phyloP scores from a whole-genome alignment of 768 basidiomycete species.

The Lactarius sanguifluus region DNA sequence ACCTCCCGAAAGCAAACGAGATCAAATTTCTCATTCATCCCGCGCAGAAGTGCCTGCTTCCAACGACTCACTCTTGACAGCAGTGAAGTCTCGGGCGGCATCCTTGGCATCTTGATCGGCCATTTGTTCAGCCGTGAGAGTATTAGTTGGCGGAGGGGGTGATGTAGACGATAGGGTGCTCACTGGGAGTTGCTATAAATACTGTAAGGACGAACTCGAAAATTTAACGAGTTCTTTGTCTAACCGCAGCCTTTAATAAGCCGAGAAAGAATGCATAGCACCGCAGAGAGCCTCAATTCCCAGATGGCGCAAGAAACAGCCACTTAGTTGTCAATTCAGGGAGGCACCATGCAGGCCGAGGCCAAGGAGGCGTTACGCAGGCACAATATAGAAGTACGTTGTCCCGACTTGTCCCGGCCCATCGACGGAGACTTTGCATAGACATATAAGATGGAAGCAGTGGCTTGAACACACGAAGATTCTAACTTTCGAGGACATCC shows the following conservation, averaged over 20 bases:
- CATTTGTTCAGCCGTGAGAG: too few relatives aligned
- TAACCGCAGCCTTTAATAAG: background rate
- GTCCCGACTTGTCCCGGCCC: background rate
- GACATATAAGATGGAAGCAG: background rate
- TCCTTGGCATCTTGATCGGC: too few relatives aligned
- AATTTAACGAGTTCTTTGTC: background rate
- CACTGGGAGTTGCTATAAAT: background rate
- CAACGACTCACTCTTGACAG: too few relatives aligned
- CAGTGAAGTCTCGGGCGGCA: too few relatives aligned
- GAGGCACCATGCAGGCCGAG: background rate
- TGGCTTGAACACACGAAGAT: background rate
- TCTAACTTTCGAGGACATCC: background rate
- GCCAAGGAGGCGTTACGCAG: background rate
- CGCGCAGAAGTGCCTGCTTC: too few relatives aligned
- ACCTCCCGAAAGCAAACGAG: too few relatives aligned
- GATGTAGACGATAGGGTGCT: too few relatives aligned
- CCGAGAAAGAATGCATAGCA: background rate
- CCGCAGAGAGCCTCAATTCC: background rate
- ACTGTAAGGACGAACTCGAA: background rate
- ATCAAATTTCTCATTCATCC: too few relatives aligned
- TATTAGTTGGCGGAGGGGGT: too few relatives aligned
- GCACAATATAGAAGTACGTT: too few relatives aligned
- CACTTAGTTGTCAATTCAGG: background rate
- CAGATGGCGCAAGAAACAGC: background rate
- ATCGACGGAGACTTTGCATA: too few relatives aligned